These are phyloP conservation scores for Volvox reticuliferus DNA, from an alignment of 139 green algal genomes.

Conservation along the genomic window DNA sequence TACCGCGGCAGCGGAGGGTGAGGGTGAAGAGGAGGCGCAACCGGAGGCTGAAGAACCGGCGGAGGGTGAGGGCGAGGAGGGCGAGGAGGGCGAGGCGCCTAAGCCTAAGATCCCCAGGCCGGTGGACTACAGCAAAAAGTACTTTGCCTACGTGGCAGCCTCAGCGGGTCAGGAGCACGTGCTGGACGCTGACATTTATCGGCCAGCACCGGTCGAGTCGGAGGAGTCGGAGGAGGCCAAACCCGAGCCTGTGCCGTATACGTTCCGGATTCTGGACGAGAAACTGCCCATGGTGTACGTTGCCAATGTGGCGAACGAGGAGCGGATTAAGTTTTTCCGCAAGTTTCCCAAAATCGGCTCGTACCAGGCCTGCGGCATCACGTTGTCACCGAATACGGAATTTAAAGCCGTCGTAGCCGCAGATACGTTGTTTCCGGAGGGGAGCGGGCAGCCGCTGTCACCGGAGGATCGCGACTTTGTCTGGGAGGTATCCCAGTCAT, in stretches of 20 bases:
- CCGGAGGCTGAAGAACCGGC: neutral
- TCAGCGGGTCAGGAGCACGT: slow-evolving; percentile 67
- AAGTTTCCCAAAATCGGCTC: slow-evolving; percentile 67
- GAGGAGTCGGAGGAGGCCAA: slow-evolving; percentile 58
- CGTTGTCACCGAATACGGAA: slow-evolving; percentile 30
- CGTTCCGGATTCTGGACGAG: slow-evolving; percentile 78
- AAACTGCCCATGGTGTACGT: slow-evolving; percentile 67
- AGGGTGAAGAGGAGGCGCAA: slow-evolving; percentile 4
- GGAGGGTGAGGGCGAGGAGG: neutral
- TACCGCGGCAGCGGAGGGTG: neutral
- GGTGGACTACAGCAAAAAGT: slow-evolving; percentile 69
- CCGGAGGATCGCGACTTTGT: slow-evolving; percentile 67
- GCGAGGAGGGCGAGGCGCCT: neutral
- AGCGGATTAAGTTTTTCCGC: slow-evolving; percentile 65
- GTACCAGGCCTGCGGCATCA: slow-evolving; percentile 52
- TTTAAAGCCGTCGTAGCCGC: slow-evolving; percentile 69
- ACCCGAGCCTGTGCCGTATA: slow-evolving; percentile 57
- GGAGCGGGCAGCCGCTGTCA: slow-evolving; percentile 62
- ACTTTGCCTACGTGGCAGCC: slow-evolving; percentile 65
- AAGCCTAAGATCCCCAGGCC: slow-evolving; percentile 34
- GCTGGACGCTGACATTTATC: slow-evolving; percentile 49
- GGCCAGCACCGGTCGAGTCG: slow-evolving; percentile 53
- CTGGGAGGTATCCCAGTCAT: slow-evolving; percentile 54
- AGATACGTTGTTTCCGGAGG: slow-evolving; percentile 73
- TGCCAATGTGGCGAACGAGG: slow-evolving; percentile 63